Conservation (phyloP, 345 rosid genomes). For the Syzygium jambos region DNA sequence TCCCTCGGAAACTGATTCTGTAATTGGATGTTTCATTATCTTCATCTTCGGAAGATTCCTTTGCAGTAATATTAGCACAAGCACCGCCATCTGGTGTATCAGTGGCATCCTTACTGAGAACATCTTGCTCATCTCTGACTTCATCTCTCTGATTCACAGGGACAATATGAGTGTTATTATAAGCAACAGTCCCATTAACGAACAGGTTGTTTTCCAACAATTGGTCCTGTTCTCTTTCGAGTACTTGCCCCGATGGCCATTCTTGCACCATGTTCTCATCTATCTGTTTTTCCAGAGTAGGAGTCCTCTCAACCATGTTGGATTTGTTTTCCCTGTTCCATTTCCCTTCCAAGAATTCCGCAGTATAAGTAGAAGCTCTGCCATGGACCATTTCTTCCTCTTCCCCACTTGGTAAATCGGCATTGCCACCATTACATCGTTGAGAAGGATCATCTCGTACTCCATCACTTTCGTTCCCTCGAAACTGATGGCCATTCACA, state of each 20-base stretch:
- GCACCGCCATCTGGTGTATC: conserved; percentile 6
- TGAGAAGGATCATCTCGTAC: conserved; percentile 4
- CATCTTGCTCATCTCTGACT: conserved; percentile 11
- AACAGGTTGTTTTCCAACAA: background rate
- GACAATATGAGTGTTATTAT: background rate
- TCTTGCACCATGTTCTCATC: conserved; percentile 1
- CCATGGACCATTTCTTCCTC: conserved; percentile 2
- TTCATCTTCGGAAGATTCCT: conserved; percentile 6
- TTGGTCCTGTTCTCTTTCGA: conserved; percentile 11
- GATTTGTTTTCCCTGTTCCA: background rate
- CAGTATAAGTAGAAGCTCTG: background rate
- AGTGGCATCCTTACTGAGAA: conserved; percentile 1
- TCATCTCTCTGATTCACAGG: background rate
- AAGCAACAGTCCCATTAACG: conserved; percentile 1
- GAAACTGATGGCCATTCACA: background rate
- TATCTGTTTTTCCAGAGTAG: conserved; percentile 5
- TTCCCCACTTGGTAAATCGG: conserved; percentile 3
- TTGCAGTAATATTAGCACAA: conserved; percentile 8
- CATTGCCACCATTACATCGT: background rate
- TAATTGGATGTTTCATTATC: conserved; percentile 16
- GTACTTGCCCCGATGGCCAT: background rate
- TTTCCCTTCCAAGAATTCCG: background rate
- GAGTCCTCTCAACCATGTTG: background rate
- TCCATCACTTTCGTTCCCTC: conserved; percentile 1
- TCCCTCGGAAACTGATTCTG: conserved; percentile 4